A percentile compares a stretch with the other conserved stretches of the same genome.
Evolutionary conservation across 345 rosid genomes (phyloP).

Genomic region (Populus ilicifolia): DNA sequence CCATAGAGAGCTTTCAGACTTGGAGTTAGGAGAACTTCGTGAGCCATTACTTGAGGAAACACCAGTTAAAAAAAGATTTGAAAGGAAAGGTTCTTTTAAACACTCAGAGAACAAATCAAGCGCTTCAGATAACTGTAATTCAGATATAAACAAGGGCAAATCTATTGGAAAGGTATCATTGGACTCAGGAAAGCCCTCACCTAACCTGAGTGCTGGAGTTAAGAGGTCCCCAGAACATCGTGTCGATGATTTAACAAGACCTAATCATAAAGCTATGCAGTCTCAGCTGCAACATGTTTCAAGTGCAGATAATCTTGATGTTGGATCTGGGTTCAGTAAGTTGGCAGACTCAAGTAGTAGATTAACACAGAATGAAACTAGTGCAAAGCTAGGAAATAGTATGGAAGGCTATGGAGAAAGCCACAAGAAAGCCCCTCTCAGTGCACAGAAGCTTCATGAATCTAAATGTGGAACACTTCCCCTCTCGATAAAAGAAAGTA

Average conservation of each 20-base stretch:
- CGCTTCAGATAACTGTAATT: conserved; percentile 50
- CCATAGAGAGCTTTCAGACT: conserved; percentile 70
- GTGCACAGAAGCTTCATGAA: conserved; percentile 43
- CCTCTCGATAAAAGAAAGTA: conserved; percentile 47
- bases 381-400: conserved; percentile 40
- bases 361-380: conserved; percentile 48
- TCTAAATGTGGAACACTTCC: conserved; percentile 48
- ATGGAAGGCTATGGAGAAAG: conserved; percentile 67
- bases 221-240: conserved; percentile 50
- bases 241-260: conserved; percentile 48
- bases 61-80: conserved; percentile 47
- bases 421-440: conserved; percentile 42
- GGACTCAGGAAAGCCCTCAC: conserved; percentile 49
- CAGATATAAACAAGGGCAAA: conserved; percentile 54
- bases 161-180: conserved; percentile 43
- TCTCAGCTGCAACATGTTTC: conserved; percentile 47
- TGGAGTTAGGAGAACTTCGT: conserved; percentile 95
- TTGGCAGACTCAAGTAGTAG: conserved; percentile 46
- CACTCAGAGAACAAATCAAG: conserved; percentile 50
- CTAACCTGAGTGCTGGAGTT: conserved; percentile 36
- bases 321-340: conserved; percentile 38
- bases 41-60: conserved; percentile 57
- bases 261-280: conserved; percentile 37
- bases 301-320: conserved; percentile 43
- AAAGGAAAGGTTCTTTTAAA: conserved; percentile 58